A percentile compares a stretch with the other conserved stretches of the same genome.
Evolutionary conservation across 495 filamentous ascomycete species (phyloP).

Genomic region (Daldinia childiae): DNA sequence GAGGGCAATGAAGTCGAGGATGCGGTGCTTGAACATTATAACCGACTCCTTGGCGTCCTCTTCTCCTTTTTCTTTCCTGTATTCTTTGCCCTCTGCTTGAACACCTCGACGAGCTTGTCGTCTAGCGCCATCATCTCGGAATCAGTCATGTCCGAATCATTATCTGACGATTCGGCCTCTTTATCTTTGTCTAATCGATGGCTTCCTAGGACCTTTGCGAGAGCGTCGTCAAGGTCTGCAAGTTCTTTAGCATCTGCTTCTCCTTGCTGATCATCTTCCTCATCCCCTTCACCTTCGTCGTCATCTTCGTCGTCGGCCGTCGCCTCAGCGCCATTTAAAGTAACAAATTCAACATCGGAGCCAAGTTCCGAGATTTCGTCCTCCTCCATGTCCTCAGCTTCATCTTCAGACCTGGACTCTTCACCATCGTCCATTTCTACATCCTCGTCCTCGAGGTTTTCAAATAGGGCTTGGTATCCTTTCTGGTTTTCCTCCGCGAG

Average conservation of each 20-base stretch:
- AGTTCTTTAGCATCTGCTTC: slow-evolving; percentile 50
- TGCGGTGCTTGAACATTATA: slow-evolving; percentile 92
- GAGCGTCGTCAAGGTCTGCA: slow-evolving; percentile 77
- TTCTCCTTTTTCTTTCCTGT: slow-evolving; percentile 77
- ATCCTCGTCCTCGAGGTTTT: slow-evolving; percentile 73
- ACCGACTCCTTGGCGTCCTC: slow-evolving; percentile 87
- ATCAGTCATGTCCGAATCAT: slow-evolving; percentile 85
- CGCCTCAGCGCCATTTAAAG: slow-evolving; percentile 47
- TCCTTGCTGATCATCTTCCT: slow-evolving; percentile 52
- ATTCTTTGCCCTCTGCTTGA: slow-evolving; percentile 71
- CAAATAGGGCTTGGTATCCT: slow-evolving; percentile 88
- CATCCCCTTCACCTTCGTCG: slow-evolving; percentile 56
- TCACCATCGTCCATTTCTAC: slow-evolving; percentile 55
- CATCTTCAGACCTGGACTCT: slow-evolving; percentile 53
- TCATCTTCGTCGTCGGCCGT: slow-evolving; percentile 50
- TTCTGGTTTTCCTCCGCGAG: slow-evolving; percentile 80
- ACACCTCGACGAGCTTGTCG: slow-evolving; percentile 79
- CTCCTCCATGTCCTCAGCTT: slow-evolving; percentile 48
- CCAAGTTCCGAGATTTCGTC: slow-evolving; percentile 50
- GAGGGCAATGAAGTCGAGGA: slow-evolving; percentile 86
- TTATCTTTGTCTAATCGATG: slow-evolving; percentile 66
- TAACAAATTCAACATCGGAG: slow-evolving; percentile 59
- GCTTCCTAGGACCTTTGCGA: slow-evolving; percentile 76
- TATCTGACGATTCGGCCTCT: slow-evolving; percentile 62
- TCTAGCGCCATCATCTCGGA: slow-evolving; percentile 95